Conservation (phyloP, 2,329 filamentous ascomycete genomes). For the Talaromyces sp. region DNA sequence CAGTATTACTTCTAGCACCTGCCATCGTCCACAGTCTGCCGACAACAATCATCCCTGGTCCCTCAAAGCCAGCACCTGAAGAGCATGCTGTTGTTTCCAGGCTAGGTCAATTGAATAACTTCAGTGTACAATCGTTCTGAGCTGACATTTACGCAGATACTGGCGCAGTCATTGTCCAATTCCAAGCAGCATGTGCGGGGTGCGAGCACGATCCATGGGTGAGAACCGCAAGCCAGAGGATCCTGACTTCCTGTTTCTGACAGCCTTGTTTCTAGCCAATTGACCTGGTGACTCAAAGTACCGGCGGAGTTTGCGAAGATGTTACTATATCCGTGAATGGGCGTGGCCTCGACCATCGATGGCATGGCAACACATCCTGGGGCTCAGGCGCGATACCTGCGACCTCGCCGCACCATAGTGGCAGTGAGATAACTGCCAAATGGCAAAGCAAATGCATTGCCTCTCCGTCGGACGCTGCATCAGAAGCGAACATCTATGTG, state of each 20-base stretch:
- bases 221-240: neutral
- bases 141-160: constrained; percentile 13
- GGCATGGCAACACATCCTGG: constrained; percentile 17
- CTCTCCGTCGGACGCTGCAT: constrained; percentile 12
- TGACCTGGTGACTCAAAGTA: constrained; percentile 19
- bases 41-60: constrained; percentile 7
- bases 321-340: constrained; percentile 23
- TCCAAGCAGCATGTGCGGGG: constrained; percentile 17
- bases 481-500: constrained; percentile 19
- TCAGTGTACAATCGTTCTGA: neutral
- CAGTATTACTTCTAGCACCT: constrained; percentile 11
- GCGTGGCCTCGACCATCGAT: constrained; percentile 16
- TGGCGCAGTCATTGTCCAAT: constrained; percentile 16
- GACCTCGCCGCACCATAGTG: constrained; percentile 13
- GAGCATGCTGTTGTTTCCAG: constrained; percentile 9
- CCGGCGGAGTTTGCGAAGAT: constrained; percentile 21
- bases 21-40: constrained; percentile 9
- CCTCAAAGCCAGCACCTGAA: constrained; percentile 7
- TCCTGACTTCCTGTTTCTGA: neutral
- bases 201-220: constrained; percentile 15
- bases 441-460: constrained; percentile 24
- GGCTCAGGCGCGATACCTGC: constrained; percentile 20
- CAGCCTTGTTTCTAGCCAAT: constrained; percentile 18
- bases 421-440: constrained; percentile 15
- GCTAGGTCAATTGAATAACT: constrained; percentile 10